A percentile compares a stretch with the other conserved stretches of the same genome.
Evolutionary conservation across 257 asterid genomes (phyloP).

Genomic region (Ophiorrhiza pumila): DNA sequence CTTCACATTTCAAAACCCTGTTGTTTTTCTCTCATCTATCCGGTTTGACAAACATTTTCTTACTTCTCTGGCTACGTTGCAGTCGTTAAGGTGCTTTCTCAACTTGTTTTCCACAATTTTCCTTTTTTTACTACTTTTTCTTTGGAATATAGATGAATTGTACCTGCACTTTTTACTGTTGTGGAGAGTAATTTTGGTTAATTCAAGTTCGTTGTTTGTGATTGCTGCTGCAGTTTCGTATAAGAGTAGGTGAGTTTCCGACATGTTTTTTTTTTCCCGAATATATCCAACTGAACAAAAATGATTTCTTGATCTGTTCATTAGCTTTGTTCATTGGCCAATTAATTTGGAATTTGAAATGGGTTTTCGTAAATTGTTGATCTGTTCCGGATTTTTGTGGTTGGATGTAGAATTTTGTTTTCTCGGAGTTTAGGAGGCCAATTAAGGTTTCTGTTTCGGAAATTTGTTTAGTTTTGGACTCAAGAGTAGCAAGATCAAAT

Average conservation of each 20-base stretch:
- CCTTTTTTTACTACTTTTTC: conserved; percentile 3
- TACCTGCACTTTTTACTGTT: neutral
- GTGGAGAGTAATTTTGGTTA: neutral
- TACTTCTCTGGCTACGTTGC: conserved; percentile 1
- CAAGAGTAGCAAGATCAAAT: neutral
- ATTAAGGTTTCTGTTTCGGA: no score
- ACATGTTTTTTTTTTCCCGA: neutral
- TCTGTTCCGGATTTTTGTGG: neutral
- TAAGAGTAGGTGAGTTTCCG: neutral
- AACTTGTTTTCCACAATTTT: neutral
- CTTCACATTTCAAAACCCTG: neutral
- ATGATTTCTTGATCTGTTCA: neutral
- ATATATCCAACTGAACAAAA: neutral
- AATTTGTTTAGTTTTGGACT: neutral
- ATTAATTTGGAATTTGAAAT: neutral
- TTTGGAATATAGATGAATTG: neutral
- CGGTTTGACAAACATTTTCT: neutral
- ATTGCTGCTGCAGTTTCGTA: neutral
- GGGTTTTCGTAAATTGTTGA: neutral
- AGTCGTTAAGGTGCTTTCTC: conserved; percentile 8
- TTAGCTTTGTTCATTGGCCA: neutral
- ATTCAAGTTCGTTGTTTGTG: neutral
- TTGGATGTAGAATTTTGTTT: neutral
- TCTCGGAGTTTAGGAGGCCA: neutral
- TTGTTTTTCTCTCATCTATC: neutral